Evolutionary conservation across 2,329 filamentous ascomycete genomes (phyloP), one percentile per base, ranked within the genome.

Genomic region (Chalaropsis thielavioides): DNA sequence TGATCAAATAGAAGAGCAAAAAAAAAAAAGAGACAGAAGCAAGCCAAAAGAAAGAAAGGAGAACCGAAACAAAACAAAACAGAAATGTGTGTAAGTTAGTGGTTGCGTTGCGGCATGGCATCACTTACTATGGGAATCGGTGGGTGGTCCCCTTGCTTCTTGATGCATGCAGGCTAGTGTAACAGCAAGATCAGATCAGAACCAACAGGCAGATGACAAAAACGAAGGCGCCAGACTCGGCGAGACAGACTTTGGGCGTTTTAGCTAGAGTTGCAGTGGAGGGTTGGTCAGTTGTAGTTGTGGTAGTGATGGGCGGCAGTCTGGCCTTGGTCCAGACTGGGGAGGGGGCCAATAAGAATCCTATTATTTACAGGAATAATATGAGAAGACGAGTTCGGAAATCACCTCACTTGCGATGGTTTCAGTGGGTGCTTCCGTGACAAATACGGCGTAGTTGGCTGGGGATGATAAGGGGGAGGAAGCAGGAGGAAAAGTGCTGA

Each of bases 181-280:
- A 58, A 58, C 54, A 58, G 54, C 22, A 58, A 58, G 54, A 58
- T 58, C 54, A 58, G 54, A 58, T 58, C 54, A 58, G 54, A 58
- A 58, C 38, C 17, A 58, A 35, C 54, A 31, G 17, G 17, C 27
- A 35, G 54, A 58, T 19, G 31, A 58, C 27, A 38, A 58, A 58
- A 58, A n/a, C 1, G n/a, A 58, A 38, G 13, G 31, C 15, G 54
- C 46, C 19, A 27, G 46, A 51, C 22, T 27, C 46, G 11, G 24
- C 13, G 46, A 6, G 54, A 35, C 22, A 17, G 54, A 58, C 22
- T 31, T 7, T 51, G 46, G 7, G 44, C 22, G 44, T 46, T 46
- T 10, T 46, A 19, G 6, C 22, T 27, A 22, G 46, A 24, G 22
- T 24, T 27, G 46, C 15, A 51, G 19, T 51, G 46, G 11, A 11